These are phyloP conservation scores for Fistulina hepatica DNA, from an alignment of 1,284 basidiomycete species.

Conservation along the genomic window DNA sequence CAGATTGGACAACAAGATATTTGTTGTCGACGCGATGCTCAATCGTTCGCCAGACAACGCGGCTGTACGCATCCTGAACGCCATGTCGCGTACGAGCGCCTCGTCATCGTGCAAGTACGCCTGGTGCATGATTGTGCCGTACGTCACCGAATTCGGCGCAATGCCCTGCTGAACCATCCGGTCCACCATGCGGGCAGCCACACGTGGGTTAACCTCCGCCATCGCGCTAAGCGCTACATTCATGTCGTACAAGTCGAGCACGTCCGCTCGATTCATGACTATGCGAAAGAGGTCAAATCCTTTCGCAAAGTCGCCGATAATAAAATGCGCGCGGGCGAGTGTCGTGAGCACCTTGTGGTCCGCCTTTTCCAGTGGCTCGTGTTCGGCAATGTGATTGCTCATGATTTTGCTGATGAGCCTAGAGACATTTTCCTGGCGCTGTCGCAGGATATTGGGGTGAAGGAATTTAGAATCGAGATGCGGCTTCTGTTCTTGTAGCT, in stretches of 20 bases:
- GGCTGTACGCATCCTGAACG: constrained; percentile 26
- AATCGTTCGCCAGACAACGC: constrained; percentile 21
- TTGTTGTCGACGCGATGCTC: constrained; percentile 36
- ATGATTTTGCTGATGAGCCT: constrained; percentile 39
- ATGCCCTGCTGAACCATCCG: constrained; percentile 39
- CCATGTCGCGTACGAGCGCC: constrained; percentile 33
- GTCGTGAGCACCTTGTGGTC: constrained; percentile 44
- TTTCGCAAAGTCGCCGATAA: constrained; percentile 37
- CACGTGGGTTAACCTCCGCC: constrained; percentile 35
- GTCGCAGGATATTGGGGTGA: constrained; percentile 10
- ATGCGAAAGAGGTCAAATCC: constrained; percentile 39
- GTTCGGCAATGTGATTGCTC: constrained; percentile 28
- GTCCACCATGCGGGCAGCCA: constrained; percentile 35
- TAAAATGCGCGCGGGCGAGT: constrained; percentile 49
- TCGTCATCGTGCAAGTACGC: constrained; percentile 36
- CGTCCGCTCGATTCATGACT: constrained; percentile 35
- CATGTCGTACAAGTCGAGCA: constrained; percentile 51
- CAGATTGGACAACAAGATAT: constrained; percentile 20
- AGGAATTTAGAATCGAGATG: too few species aligned
- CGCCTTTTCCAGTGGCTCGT: constrained; percentile 37
- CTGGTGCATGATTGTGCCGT: constrained; percentile 49
- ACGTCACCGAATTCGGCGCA: constrained; percentile 39
- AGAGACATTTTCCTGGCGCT: constrained; percentile 22
- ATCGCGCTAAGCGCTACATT: constrained; percentile 50
- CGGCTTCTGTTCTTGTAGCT: not conserved